These are phyloP conservation scores for Noccaea bulbosa DNA, from an alignment of 345 rosid genomes.

Conservation along the genomic window DNA sequence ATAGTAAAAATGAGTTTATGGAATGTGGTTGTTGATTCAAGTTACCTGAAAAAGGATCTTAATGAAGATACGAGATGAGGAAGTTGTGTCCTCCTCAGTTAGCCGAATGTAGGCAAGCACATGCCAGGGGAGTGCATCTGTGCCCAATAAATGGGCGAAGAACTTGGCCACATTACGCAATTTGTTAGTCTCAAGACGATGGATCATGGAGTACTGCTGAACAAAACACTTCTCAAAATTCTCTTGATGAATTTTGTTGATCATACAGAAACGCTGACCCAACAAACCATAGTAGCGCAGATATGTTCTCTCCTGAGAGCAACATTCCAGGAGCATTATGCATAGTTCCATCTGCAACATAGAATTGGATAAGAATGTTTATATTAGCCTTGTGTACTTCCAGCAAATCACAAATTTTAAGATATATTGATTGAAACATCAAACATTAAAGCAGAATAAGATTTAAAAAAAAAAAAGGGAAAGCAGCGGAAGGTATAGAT, in stretches of 20 bases:
- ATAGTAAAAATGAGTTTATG: conserved; percentile 20
- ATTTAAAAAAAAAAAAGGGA: background rate
- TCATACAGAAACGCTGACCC: conserved; percentile 96
- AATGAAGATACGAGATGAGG: conserved; percentile 89
- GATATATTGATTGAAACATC: background rate
- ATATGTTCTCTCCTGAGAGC: conserved; percentile 94
- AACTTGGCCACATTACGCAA: conserved; percentile 89
- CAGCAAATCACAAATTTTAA: conserved; percentile 2
- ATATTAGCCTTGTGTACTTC: conserved; percentile 4
- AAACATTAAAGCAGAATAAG: conserved; percentile 2
- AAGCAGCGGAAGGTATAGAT: background rate
- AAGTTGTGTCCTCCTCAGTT: conserved; percentile 95
- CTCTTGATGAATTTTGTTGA: conserved; percentile 86
- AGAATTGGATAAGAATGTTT: conserved; percentile 22
- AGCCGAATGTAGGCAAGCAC: conserved; percentile 79
- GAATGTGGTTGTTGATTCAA: conserved; percentile 26
- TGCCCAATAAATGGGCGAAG: conserved; percentile 93
- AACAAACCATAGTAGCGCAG: conserved; percentile 88
- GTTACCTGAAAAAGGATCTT: conserved; percentile 96
- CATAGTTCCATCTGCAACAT: conserved; percentile 90
- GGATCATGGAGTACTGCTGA: conserved; percentile 95
- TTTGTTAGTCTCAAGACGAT: conserved; percentile 89
- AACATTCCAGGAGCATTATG: conserved; percentile 92
- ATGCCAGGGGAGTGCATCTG: conserved; percentile 96
- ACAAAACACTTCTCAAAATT: conserved; percentile 92